These are phyloP conservation scores for Acidomyces sp. DNA, from an alignment of 495 filamentous ascomycete species.

Conservation along the genomic window DNA sequence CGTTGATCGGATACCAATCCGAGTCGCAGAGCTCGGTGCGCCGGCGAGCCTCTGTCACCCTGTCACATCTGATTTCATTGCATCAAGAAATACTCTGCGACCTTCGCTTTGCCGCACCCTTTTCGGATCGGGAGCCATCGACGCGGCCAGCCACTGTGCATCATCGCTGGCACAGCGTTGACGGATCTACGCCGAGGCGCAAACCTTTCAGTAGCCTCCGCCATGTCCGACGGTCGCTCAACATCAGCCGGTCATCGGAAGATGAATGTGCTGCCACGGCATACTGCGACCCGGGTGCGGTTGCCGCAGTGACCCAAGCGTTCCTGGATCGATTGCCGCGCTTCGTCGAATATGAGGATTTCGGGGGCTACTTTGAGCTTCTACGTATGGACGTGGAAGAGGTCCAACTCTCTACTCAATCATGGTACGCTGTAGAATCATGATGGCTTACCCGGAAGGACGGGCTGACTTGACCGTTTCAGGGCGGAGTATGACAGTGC, in stretches of 20 bases:
- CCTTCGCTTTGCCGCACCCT: conserved; percentile 47
- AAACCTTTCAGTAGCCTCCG: conserved; percentile 9
- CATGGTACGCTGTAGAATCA: too few species aligned
- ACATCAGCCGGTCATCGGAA: conserved; percentile 21
- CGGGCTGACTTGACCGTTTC: too few species aligned
- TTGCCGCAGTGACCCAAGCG: conserved; percentile 59
- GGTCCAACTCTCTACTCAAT: not conserved
- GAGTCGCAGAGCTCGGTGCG: not conserved
- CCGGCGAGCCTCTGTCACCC: conserved; percentile 3
- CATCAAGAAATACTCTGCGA: conserved; percentile 58
- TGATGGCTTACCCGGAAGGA: too few species aligned
- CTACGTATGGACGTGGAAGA: conserved; percentile 2
- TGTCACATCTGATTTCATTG: conserved; percentile 40
- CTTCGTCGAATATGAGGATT: conserved; percentile 49
- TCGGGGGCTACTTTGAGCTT: conserved; percentile 6
- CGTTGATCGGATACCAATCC: not conserved
- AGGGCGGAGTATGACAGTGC: conserved; percentile 81
- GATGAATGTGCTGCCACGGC: conserved; percentile 26
- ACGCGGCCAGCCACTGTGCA: conserved; percentile 19
- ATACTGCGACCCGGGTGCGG: conserved; percentile 56
- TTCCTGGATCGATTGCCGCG: conserved; percentile 54
- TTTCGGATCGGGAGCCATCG: conserved; percentile 45
- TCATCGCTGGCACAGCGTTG: conserved; percentile 44
- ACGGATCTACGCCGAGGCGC: conserved; percentile 27
- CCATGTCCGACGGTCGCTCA: conserved; percentile 25